Percentiles rank a stretch among this genome's conserved stretches.
Evolutionary conservation across 176 grass and related monocot species (phyloP).

Genomic region (Cenchrus purpureus): DNA sequence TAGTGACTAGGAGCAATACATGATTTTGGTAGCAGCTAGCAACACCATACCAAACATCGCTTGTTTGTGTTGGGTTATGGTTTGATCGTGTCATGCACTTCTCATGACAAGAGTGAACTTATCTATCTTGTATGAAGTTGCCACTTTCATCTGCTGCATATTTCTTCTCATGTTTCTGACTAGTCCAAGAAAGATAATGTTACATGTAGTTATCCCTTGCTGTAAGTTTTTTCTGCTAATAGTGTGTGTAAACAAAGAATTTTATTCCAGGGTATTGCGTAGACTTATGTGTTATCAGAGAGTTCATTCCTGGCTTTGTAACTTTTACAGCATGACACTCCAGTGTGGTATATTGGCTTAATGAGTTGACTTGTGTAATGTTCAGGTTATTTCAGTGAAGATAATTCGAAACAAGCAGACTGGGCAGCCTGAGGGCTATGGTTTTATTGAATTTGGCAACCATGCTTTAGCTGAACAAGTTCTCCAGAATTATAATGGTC

Average conservation of each 20-base stretch:
- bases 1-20: neutral
- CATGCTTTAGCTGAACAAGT: constrained; percentile 65
- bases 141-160: neutral
- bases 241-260: neutral
- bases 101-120: neutral
- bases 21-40: neutral
- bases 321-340: neutral
- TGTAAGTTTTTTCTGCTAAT: neutral
- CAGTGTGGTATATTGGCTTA: neutral
- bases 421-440: constrained; percentile 72
- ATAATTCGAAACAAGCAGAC: constrained; percentile 74
- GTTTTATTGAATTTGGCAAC: constrained; percentile 72
- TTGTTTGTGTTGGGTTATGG: neutral
- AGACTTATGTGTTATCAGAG: neutral
- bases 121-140: neutral
- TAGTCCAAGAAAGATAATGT: neutral
- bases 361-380: constrained; percentile 8
- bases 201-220: neutral
- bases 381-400: constrained; percentile 64
- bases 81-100: neutral
- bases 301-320: neutral
- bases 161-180: neutral
- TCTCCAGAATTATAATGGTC: constrained; percentile 74
- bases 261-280: neutral
- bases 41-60: too few relatives aligned